Percentiles rank a stretch among this genome's conserved stretches.
phyloP scores from a whole-genome alignment of 805 yeast genomes.

The Cyberlindnera lachancei region DNA sequence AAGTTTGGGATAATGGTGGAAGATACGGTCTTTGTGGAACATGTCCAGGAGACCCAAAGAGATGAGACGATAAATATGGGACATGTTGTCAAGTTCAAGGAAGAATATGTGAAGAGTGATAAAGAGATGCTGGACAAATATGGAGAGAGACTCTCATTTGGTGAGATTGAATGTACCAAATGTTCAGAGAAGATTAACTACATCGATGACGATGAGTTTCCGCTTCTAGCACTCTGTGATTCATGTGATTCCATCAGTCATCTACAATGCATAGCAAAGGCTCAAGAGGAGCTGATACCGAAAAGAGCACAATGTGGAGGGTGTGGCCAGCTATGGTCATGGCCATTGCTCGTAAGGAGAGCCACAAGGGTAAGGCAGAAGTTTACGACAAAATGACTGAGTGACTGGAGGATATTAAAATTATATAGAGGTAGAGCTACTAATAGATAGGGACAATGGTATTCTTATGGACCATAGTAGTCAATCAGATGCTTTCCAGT shows the following conservation, averaged over 20 bases:
- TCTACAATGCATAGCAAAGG: constrained; percentile 31
- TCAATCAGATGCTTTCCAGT: too few relatives aligned
- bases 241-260: constrained; percentile 31
- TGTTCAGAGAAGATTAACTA: constrained; percentile 30
- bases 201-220: constrained; percentile 25
- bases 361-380: constrained; percentile 2
- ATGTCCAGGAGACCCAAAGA: constrained; percentile 3
- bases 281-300: constrained; percentile 5
- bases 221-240: constrained; percentile 30
- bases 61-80: constrained; percentile 17
- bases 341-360: constrained; percentile 7
- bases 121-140: constrained; percentile 8
- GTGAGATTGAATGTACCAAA: constrained; percentile 23
- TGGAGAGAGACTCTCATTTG: constrained; percentile 17
- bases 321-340: constrained; percentile 3
- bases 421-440: too few relatives aligned
- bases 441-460: too few relatives aligned
- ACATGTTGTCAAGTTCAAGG: constrained; percentile 23
- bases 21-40: constrained; percentile 5
- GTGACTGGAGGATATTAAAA: too few relatives aligned
- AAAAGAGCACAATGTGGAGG: constrained; percentile 5
- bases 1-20: constrained; percentile 10
- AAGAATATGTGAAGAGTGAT: constrained; percentile 9
- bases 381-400: too few relatives aligned
- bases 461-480: too few relatives aligned